Base-by-base conservation (phyloP, 441 rosid genomes). In the Euphorbia corollata region DNA sequence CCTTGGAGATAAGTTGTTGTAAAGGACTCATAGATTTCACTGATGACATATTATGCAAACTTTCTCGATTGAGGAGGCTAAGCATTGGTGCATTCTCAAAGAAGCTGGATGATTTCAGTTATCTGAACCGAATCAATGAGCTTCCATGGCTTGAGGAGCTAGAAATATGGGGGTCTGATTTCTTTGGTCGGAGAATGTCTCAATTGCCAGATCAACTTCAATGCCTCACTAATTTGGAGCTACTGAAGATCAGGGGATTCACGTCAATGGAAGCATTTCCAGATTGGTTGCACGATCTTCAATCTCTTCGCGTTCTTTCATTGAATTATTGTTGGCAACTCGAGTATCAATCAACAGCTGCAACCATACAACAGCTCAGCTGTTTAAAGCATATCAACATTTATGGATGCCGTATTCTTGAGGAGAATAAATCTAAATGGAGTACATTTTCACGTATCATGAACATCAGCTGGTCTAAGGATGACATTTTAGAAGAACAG, bases 201-300 rank as follows among this genome's bases (percentile, higher is more conserved):
- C 47, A 54, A 18, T 27, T 78, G 15, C 79, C 75, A 0, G 11
- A 72, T 47, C 77, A 78, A 60, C 68, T 75, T 45, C 82, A 60
- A 67, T 38, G 59, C 38, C 64, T 70, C 62, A 74, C 74, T 53
- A 24, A 36, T 23, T 64, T 78, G 6, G 64, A 53, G 24, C 0
- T 0, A 58, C 75, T 20, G 0, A 1, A 53, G 3, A 18, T 13
- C 1, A 47, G 5, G 36, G 50, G 47, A 41, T 41, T 41, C 47
- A 41, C 47, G 9, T 1, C 47, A 59, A 24, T 74, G 57, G 69
- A 65, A n/a, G 12, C 47, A 8, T 41, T 41, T 13, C 47, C 47
- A 8, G 47, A 41, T 13, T 41, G 47, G 47, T 8, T 75, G 43
- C 56, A 68, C n/a, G 62, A 59, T 27, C 68, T 75, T 38, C 48